These are phyloP conservation scores for Aspergillus candidus DNA, from an alignment of 2,329 filamentous ascomycete genomes.

Conservation along the genomic window DNA sequence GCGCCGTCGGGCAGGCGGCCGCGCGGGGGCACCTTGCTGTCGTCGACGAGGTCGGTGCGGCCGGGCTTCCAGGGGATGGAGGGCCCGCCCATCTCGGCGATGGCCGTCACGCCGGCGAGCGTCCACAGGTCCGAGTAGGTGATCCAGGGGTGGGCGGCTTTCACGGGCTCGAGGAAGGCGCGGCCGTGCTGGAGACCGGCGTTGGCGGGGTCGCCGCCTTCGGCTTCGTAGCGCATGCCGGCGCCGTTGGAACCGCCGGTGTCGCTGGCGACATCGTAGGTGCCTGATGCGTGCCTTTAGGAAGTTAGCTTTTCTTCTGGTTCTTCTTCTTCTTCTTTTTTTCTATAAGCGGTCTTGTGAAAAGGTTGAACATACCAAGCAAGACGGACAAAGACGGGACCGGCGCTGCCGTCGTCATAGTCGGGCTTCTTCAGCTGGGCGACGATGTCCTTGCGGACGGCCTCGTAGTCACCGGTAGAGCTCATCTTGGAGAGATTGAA, in stretches of 20 bases:
- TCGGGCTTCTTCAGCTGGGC: conserved; percentile 53
- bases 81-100: conserved; percentile 57
- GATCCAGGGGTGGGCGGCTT: conserved; percentile 55
- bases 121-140: conserved; percentile 63
- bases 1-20: conserved; percentile 53
- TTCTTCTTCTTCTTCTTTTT: neutral
- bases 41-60: conserved; percentile 57
- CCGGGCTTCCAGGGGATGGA: conserved; percentile 52
- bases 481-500: conserved; percentile 28
- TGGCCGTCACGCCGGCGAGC: conserved; percentile 53
- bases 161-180: conserved; percentile 58
- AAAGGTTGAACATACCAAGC: conserved; percentile 48
- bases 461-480: conserved; percentile 35
- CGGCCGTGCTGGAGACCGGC: conserved; percentile 59
- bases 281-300: conserved; percentile 56
- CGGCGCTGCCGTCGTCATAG: conserved; percentile 61
- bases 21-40: conserved; percentile 53
- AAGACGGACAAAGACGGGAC: conserved; percentile 57
- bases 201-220: conserved; percentile 60
- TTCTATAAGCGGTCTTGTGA: too few species aligned
- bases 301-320: conserved; percentile 1
- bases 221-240: conserved; percentile 59
- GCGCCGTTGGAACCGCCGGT: conserved; percentile 61
- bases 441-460: conserved; percentile 51
- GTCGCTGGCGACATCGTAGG: conserved; percentile 53